Evolutionary conservation across 2,329 filamentous ascomycete genomes (phyloP).

Genomic region (Paecilomyces dactylethromorphus): DNA sequence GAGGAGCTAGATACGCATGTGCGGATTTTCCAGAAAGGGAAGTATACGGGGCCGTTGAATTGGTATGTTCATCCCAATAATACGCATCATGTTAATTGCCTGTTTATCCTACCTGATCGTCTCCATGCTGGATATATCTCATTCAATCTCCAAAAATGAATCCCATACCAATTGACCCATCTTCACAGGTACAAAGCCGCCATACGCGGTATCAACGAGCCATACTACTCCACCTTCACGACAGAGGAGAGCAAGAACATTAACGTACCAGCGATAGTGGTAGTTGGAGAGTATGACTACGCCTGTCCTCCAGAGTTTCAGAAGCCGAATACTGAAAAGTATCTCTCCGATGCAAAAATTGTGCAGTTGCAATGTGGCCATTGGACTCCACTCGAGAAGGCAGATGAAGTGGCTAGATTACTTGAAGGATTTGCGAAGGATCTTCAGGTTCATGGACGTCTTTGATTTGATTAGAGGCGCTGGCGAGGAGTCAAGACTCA

Average conservation of each 20-base stretch:
- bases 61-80: background rate
- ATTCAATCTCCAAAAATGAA: background rate
- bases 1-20: conserved; percentile 3
- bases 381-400: conserved; percentile 5
- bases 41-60: conserved; percentile 5
- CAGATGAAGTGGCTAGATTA: background rate
- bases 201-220: conserved; percentile 1
- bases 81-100: background rate
- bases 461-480: background rate
- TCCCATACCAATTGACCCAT: background rate
- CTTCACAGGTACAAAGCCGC: conserved; percentile 3
- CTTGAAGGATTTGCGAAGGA: background rate
- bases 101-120: no score
- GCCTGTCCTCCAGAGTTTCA: conserved; percentile 3
- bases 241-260: conserved; percentile 5
- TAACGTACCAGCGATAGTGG: conserved; percentile 1
- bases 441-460: background rate
- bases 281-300: conserved; percentile 1
- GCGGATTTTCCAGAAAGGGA: conserved; percentile 2
- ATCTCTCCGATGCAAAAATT: conserved; percentile 1
- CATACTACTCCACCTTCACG: background rate
- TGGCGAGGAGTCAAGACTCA: no score
- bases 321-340: background rate
- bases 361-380: conserved; percentile 1
- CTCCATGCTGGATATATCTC: no score